Evolutionary conservation across 129 eudicot genomes (phyloP), one percentile per base, ranked within the genome.

Genomic region (Saposhnikovia divaricata): DNA sequence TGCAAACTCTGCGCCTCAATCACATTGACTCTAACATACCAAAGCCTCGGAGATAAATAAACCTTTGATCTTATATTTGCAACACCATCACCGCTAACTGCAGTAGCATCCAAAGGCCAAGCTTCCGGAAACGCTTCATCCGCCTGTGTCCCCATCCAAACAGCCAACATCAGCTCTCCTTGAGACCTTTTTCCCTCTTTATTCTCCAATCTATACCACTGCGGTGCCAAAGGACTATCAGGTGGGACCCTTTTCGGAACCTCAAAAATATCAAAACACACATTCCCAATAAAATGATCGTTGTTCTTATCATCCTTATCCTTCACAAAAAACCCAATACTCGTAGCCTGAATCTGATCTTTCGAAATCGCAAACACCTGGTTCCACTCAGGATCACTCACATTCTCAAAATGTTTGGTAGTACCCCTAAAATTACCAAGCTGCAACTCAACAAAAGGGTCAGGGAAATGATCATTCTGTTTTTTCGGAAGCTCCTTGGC

Each of bases 111-210:
- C 70, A 84, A 83, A 46, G 83, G 89, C 87, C 87, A 88, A 27
- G 91, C 87, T 21, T 85, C 88, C 14, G 85, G 79, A 37, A 84
- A 88, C 1, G 86, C 89, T 84, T 85, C 91, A 61, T 88, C 91
- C 2, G 89, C 91, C 70, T 88, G 89, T 37, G 92, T 86, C 37
- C 92, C 92, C 85, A 84, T 72, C 92, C 92, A 88, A 28, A 86
- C 81, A 55, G 92, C 85, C 23, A 88, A 16, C 89, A 88, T 88
- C 78, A 88, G 27, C 48, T 88, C 92, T 1, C 89, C 92, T 23
- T 51, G 70, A 18, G 69, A 82, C 78, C 86, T 88, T 40, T 84
- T 83, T 18, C 86, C 86, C 31, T 53, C 83, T 69, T 18, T 74
- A 45, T 82, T 79, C 40, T 84, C 92, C 80, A 88, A 53, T 72